These are phyloP conservation scores for Apiospora aurea DNA, from an alignment of 2,329 filamentous ascomycete species.

Conservation along the genomic window DNA sequence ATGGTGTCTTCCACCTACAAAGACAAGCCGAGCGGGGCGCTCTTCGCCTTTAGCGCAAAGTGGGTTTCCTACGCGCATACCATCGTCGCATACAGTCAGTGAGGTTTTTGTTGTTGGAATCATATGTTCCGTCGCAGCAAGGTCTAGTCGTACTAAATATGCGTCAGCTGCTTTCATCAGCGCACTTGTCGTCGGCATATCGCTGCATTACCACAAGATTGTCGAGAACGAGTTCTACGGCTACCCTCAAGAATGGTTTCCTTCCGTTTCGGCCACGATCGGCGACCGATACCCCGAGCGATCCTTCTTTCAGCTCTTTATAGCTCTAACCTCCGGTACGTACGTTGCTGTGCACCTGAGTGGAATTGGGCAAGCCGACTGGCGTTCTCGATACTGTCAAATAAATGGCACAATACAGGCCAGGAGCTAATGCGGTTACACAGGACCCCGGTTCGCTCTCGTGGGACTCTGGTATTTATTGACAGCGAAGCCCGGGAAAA, in stretches of 20 bases:
- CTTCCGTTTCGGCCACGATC: slow-evolving; percentile 94
- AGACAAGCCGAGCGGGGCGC: slow-evolving; percentile 68
- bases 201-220: slow-evolving; percentile 94
- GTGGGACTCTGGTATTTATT: slow-evolving; percentile 93
- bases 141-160: slow-evolving; percentile 17
- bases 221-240: slow-evolving; percentile 97
- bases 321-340: slow-evolving; percentile 89
- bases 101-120: slow-evolving; percentile 21
- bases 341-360: slow-evolving; percentile 22
- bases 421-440: slow-evolving; percentile 16
- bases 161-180: slow-evolving; percentile 79
- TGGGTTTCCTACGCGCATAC: slow-evolving; percentile 94
- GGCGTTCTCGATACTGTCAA: not conserved
- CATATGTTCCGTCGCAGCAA: slow-evolving; percentile 21
- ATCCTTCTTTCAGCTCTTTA: slow-evolving; percentile 96
- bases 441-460: slow-evolving; percentile 88
- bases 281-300: slow-evolving; percentile 96
- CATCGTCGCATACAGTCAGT: slow-evolving; percentile 77
- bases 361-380: slow-evolving; percentile 3
- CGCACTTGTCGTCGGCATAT: slow-evolving; percentile 80
- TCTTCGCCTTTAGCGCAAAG: slow-evolving; percentile 77
- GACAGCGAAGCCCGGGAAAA: slow-evolving; percentile 75
- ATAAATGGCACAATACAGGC: not conserved
- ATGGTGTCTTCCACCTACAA: slow-evolving; percentile 62
- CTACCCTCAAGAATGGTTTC: slow-evolving; percentile 95